phyloP scores from a whole-genome alignment of 1,284 basidiomycete genomes.

The Golubevia sp. region DNA sequence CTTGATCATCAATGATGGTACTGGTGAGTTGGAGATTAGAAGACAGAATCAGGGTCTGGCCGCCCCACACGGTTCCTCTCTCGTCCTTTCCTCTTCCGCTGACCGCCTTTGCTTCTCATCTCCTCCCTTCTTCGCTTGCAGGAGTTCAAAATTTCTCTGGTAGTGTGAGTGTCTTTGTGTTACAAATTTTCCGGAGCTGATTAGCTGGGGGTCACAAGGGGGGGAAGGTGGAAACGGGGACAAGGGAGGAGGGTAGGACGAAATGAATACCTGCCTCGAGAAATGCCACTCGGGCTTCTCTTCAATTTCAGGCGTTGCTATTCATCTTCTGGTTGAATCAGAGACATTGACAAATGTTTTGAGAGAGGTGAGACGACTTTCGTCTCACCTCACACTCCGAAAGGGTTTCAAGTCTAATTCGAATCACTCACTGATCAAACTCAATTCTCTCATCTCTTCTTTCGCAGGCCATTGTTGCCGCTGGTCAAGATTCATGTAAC shows the following conservation, averaged over 20 bases:
- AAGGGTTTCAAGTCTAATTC: background rate
- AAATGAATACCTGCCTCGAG: too few species aligned
- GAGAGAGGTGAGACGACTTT: too few species aligned
- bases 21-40: slow-evolving; percentile 18
- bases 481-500: slow-evolving; percentile 25
- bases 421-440: background rate
- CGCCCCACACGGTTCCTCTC: background rate
- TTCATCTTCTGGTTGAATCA: background rate
- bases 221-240: too few species aligned
- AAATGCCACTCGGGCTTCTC: too few species aligned
- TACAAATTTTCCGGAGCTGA: too few species aligned
- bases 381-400: too few species aligned
- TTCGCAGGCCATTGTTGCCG: slow-evolving; percentile 18
- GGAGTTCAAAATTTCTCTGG: background rate
- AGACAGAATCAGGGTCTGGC: background rate
- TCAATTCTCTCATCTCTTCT: slow-evolving; percentile 5
- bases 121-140: background rate
- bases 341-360: too few species aligned
- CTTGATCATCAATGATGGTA: slow-evolving; percentile 46
- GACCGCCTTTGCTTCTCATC: background rate
- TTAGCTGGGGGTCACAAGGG: too few species aligned
- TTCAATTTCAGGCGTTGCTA: background rate
- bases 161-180: background rate
- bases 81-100: background rate
- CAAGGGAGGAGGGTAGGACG: too few species aligned